phyloP scores from a whole-genome alignment of 305 asterid species.

The Plantago lanceolata region DNA sequence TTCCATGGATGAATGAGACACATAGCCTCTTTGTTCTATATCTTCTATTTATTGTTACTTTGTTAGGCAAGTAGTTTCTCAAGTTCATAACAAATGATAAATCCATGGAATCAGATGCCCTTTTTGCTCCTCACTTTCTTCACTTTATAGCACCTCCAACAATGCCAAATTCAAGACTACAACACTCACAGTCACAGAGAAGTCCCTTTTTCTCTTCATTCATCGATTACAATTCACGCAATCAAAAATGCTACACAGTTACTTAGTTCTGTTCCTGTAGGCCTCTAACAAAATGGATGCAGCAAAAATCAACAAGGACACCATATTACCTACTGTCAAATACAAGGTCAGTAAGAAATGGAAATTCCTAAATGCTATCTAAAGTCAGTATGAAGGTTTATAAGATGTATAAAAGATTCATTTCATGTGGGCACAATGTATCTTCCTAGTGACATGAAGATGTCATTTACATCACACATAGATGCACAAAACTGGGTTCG shows the following conservation, averaged over 20 bases:
- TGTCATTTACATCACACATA: conserved; percentile 21
- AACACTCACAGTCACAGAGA: conserved; percentile 9
- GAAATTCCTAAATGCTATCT: too few relatives aligned
- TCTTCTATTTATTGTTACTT: too few relatives aligned
- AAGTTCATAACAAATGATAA: conserved; percentile 9
- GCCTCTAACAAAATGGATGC: too few relatives aligned
- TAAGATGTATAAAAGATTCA: too few relatives aligned
- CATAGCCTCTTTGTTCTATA: conserved; percentile 19
- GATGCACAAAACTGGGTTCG: conserved; percentile 18
- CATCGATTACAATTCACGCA: not conserved
- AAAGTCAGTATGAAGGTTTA: too few relatives aligned
- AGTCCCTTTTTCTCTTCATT: not conserved
- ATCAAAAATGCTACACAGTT: too few relatives aligned
- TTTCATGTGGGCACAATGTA: too few relatives aligned
- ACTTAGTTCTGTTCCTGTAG: too few relatives aligned
- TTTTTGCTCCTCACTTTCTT: conserved; percentile 19
- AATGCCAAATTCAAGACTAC: conserved; percentile 9
- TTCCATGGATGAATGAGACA: conserved; percentile 17
- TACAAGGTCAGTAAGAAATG: too few relatives aligned
- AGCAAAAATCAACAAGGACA: too few relatives aligned
- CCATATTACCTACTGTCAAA: too few relatives aligned
- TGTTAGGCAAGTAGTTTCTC: conserved; percentile 3
- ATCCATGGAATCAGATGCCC: conserved; percentile 43
- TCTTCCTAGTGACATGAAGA: not conserved
- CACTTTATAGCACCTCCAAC: conserved; percentile 11